These are phyloP conservation scores for Suhomyces sp. DNA, from an alignment of 805 yeast species.

Conservation along the genomic window DNA sequence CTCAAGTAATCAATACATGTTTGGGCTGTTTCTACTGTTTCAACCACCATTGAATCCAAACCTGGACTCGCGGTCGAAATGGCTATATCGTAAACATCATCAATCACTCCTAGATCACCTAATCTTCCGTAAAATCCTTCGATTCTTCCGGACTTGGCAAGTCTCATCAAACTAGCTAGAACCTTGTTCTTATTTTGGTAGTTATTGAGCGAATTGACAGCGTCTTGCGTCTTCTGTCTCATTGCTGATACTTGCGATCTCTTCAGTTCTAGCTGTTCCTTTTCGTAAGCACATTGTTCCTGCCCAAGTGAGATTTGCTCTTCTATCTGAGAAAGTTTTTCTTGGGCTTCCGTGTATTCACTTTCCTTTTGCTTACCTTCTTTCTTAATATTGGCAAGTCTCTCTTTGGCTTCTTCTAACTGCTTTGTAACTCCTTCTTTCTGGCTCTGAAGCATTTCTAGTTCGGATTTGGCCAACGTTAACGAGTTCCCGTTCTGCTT, in stretches of 20 bases:
- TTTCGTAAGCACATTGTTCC: slow-evolving; percentile 51
- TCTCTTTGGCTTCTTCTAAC: slow-evolving; percentile 40
- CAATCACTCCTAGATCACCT: slow-evolving; percentile 91
- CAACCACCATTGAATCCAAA: slow-evolving; percentile 91
- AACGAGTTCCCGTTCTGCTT: slow-evolving; percentile 62
- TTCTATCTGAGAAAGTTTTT: slow-evolving; percentile 46
- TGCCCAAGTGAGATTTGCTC: slow-evolving; percentile 60
- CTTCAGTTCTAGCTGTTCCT: slow-evolving; percentile 49
- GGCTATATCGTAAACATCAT: slow-evolving; percentile 85
- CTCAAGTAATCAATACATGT: slow-evolving; percentile 75
- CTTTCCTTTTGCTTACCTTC: slow-evolving; percentile 51
- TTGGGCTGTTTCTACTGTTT: slow-evolving; percentile 60
- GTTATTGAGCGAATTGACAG: slow-evolving; percentile 54
- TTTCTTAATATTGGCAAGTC: slow-evolving; percentile 44
- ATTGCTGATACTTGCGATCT: slow-evolving; percentile 49
- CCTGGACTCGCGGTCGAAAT: slow-evolving; percentile 93
- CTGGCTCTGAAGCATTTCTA: slow-evolving; percentile 55
- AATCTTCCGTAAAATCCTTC: slow-evolving; percentile 84
- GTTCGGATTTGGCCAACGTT: slow-evolving; percentile 60
- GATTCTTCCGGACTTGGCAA: slow-evolving; percentile 78
- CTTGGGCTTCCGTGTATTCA: slow-evolving; percentile 43
- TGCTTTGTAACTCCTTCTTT: slow-evolving; percentile 43
- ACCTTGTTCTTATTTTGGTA: slow-evolving; percentile 72
- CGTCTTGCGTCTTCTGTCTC: slow-evolving; percentile 66
- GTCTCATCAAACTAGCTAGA: slow-evolving; percentile 59